phyloP scores from a whole-genome alignment of 2,329 filamentous ascomycete species.

The Paracamarosporium sp. region DNA sequence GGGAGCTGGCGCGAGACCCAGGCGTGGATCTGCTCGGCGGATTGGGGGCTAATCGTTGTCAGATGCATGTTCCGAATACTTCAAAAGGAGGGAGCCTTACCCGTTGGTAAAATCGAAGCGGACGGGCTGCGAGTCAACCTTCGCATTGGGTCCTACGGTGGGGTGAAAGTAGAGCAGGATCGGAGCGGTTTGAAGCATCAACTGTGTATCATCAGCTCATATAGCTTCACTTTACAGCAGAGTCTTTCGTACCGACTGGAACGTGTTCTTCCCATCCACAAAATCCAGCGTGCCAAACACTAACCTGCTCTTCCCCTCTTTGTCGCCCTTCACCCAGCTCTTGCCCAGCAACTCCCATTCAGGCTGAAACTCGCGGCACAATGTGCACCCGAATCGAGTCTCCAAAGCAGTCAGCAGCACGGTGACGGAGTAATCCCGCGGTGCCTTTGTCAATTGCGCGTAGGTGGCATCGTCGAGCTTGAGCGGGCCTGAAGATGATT shows the following conservation, averaged over 20 bases:
- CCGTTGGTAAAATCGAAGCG: constrained; percentile 86
- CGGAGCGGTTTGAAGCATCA: constrained; percentile 92
- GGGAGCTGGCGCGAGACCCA: constrained; percentile 84
- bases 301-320: constrained; percentile 72
- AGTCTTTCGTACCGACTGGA: constrained; percentile 75
- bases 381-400: constrained; percentile 78
- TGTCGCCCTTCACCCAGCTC: constrained; percentile 88
- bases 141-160: constrained; percentile 81
- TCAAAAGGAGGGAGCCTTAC: constrained; percentile 56
- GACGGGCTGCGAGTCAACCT: constrained; percentile 69
- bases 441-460: constrained; percentile 74
- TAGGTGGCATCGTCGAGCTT: constrained; percentile 81
- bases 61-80: constrained; percentile 12
- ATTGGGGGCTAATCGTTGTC: constrained; percentile 63
- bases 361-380: constrained; percentile 90
- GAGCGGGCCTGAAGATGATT: constrained; percentile 71
- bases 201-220: constrained; percentile 60
- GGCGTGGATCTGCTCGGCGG: constrained; percentile 77
- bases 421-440: constrained; percentile 82
- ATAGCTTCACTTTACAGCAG: neutral
- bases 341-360: constrained; percentile 89
- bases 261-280: constrained; percentile 78
- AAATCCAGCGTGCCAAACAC: constrained; percentile 91
- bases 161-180: constrained; percentile 88
- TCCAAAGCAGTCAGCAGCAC: constrained; percentile 90